phyloP scores from a whole-genome alignment of 371 early-diverging fungal genomes.

The Syncephalastrum monosporum region DNA sequence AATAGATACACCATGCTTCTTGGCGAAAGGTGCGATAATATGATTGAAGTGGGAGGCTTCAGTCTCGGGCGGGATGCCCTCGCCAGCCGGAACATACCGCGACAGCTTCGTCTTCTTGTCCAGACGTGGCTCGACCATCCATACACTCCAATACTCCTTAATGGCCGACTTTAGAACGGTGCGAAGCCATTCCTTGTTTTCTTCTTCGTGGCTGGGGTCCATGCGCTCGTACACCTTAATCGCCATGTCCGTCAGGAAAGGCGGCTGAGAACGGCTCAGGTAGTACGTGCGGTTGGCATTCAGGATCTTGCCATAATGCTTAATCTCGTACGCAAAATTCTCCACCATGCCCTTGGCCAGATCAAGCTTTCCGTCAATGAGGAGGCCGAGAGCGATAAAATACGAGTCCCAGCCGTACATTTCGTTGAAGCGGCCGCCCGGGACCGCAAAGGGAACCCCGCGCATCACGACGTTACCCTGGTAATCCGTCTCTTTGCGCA shows the following conservation, averaged over 20 bases:
- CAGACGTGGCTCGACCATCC: conserved; percentile 78
- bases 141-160: conserved; percentile 87
- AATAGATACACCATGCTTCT: conserved; percentile 56
- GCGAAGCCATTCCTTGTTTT: conserved; percentile 72
- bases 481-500: conserved; percentile 51
- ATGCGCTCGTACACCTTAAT: conserved; percentile 65
- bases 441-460: conserved; percentile 91
- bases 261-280: conserved; percentile 91
- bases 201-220: conserved; percentile 21
- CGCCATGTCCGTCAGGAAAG: conserved; percentile 93
- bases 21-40: conserved; percentile 79
- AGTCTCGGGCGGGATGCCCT: conserved; percentile 94
- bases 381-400: conserved; percentile 84
- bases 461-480: conserved; percentile 22
- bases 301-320: conserved; percentile 93
- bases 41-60: conserved; percentile 90
- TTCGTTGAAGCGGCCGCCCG: conserved; percentile 96
- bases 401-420: conserved; percentile 97
- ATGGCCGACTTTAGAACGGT: conserved; percentile 69
- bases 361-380: conserved; percentile 76
- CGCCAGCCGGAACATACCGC: conserved; percentile 80
- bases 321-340: conserved; percentile 90
- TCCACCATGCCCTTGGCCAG: conserved; percentile 90
- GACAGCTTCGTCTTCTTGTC: conserved; percentile 72
- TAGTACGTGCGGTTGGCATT: conserved; percentile 96